A percentile compares a stretch with the other conserved stretches of the same genome.
Conservation (phyloP, 2,329 filamentous ascomycete species). For the Neoascochyta sp. region DNA sequence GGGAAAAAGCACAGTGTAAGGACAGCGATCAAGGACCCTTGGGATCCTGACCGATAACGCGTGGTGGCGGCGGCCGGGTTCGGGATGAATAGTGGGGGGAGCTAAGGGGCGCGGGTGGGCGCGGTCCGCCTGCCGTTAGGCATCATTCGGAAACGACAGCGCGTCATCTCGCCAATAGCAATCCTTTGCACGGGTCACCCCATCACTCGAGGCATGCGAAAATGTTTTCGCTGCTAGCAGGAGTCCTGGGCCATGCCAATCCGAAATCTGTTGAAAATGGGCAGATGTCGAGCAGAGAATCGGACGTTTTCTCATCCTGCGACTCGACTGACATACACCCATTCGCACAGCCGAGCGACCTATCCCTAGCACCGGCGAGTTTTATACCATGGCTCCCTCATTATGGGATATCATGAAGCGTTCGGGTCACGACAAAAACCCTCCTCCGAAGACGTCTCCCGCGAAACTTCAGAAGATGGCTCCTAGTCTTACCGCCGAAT, state of each 20-base stretch:
- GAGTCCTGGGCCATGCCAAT: slow-evolving; percentile 9
- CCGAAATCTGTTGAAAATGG: slow-evolving; percentile 23
- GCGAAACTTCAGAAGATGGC: slow-evolving; percentile 36
- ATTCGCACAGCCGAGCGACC: slow-evolving; percentile 26
- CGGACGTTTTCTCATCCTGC: slow-evolving; percentile 15
- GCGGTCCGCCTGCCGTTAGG: slow-evolving; percentile 12
- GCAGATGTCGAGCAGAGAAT: slow-evolving; percentile 18
- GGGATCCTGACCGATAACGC: slow-evolving; percentile 3
- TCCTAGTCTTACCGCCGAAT: slow-evolving; percentile 25
- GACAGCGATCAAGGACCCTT: no score
- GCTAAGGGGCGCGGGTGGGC: slow-evolving; percentile 7
- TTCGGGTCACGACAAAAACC: slow-evolving; percentile 11
- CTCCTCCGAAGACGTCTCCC: slow-evolving; percentile 14
- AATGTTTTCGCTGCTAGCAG: slow-evolving; percentile 13
- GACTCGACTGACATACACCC: slow-evolving; percentile 19
- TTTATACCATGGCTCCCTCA: slow-evolving; percentile 33
- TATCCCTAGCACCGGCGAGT: slow-evolving; percentile 4
- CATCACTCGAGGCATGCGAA: slow-evolving; percentile 14
- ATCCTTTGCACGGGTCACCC: slow-evolving; percentile 23
- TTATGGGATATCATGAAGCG: slow-evolving; percentile 38
- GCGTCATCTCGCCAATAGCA: slow-evolving; percentile 3
- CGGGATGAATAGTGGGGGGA: slow-evolving; percentile 22
- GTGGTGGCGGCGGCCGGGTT: slow-evolving; percentile 1
- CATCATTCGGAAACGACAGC: slow-evolving; percentile 15
- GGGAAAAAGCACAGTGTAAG: slow-evolving; percentile 3